Base-by-base conservation (phyloP, 768 basidiomycete genomes). In the Phlebiopsis gigantea region DNA sequence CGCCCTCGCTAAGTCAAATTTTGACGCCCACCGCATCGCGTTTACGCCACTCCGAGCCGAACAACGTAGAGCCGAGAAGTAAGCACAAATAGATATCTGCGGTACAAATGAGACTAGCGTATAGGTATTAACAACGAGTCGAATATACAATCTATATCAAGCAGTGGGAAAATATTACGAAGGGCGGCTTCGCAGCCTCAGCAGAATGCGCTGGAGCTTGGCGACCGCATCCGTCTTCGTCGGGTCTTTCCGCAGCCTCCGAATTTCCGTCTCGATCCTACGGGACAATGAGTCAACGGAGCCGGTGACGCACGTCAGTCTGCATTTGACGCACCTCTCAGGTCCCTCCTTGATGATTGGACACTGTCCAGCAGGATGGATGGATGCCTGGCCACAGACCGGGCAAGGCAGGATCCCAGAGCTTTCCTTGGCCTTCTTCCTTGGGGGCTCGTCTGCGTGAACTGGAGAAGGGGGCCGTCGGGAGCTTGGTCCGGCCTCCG, bases 281-380 rank as follows among this genome's bases (percentile, higher is more conserved):
- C 48, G 22, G 42, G 26, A 19, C 49, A 43, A 17, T 54, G 50
- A 57, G 17, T 34, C 55, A 25, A 19, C 53, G 22, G 47, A 10
- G 22, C 46, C 42, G 10, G 25, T 28, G 41, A 50, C 46, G 57
- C 53, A 22, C 28, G 34, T n/a, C 55, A n/a, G 12, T 39, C 3
- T 39, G 34, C 3, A 10, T 34, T 34, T 17, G 34, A 39, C 2
- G 34, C 8, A 87, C 87, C 80, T 85, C 55, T 73, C 69, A 0
- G 80, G 71, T 1, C 86, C 88, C 52, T 73, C 72, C 5, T 57
- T 58, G 2, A 85, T 75, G 22, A 80, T 63, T 15, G 84, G 79
- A 63, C 89, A 91, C 25, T 39, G 34, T 10, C 34, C 8, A 17
- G 17, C 8, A 39, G 34, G 4, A 17, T 77, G 73, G 64, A 69